A percentile compares a stretch with the other conserved stretches of the same genome.
Evolutionary conservation across 192 early-diverging fungal genomes (phyloP).

Genomic region (Haplosporangium gracile): DNA sequence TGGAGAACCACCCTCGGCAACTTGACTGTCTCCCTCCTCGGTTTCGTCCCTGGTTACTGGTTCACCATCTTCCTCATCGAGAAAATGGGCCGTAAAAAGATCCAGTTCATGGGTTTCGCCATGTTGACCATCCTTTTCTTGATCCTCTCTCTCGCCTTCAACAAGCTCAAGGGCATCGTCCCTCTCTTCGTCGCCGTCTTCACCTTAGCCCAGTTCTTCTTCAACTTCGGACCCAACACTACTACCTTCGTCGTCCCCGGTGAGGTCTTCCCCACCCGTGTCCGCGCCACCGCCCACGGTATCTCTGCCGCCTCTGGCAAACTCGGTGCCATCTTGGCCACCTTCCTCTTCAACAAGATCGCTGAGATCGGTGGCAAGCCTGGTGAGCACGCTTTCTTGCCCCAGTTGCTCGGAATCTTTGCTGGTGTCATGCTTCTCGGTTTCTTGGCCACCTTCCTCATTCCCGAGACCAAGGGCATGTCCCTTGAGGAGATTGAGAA

Average conservation of each 20-base stretch:
- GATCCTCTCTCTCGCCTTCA: constrained; percentile 78
- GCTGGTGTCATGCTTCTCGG: constrained; percentile 69
- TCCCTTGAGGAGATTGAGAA: constrained; percentile 79
- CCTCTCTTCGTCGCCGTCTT: constrained; percentile 70
- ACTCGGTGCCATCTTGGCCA: constrained; percentile 78
- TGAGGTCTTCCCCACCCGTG: constrained; percentile 80
- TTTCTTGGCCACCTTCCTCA: constrained; percentile 68
- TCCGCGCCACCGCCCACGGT: constrained; percentile 84
- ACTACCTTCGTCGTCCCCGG: constrained; percentile 87
- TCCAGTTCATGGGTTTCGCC: constrained; percentile 93
- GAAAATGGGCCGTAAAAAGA: constrained; percentile 89
- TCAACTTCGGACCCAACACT: constrained; percentile 86
- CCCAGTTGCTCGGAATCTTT: constrained; percentile 68
- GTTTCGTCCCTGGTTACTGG: constrained; percentile 97
- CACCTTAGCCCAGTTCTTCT: constrained; percentile 72
- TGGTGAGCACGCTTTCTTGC: constrained; percentile 65
- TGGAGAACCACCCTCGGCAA: constrained; percentile 87
- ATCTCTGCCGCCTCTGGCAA: constrained; percentile 85
- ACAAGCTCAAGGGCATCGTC: constrained; percentile 66
- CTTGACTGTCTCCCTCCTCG: constrained; percentile 89
- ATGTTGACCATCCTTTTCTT: constrained; percentile 80
- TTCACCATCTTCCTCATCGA: constrained; percentile 93
- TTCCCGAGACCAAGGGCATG: constrained; percentile 83
- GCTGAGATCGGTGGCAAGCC: constrained; percentile 59
- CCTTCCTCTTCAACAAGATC: constrained; percentile 71